Percentiles rank a stretch among this genome's conserved stretches.
Evolutionary conservation across 768 basidiomycete species (phyloP).

Genomic region (Botryobasidium botryosum): DNA sequence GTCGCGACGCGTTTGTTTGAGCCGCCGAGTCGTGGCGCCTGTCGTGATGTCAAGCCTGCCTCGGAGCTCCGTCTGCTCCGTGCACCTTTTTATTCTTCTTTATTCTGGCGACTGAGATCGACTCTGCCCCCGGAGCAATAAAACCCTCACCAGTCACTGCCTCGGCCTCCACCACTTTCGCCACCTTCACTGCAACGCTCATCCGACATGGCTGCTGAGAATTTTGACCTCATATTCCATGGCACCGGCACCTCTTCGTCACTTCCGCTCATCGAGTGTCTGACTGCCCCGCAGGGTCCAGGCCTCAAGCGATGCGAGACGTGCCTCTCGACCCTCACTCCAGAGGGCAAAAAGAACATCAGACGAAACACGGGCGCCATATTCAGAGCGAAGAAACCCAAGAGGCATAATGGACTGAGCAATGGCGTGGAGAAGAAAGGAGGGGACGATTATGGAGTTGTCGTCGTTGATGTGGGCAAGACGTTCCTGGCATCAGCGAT

Average conservation of each 20-base stretch:
- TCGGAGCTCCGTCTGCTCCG: too few relatives aligned
- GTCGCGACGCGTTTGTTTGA: too few relatives aligned
- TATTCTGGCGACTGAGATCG: too few relatives aligned
- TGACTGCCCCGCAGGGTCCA: slow-evolving; percentile 45
- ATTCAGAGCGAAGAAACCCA: slow-evolving; percentile 24
- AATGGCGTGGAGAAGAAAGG: slow-evolving; percentile 1
- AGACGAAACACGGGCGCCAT: slow-evolving; percentile 70
- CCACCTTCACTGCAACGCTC: too few relatives aligned
- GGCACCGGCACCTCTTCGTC: slow-evolving; percentile 71
- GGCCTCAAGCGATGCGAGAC: slow-evolving; percentile 46
- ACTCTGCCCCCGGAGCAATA: too few relatives aligned
- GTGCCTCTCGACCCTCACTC: slow-evolving; percentile 46
- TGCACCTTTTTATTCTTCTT: too few relatives aligned
- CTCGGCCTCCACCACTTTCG: too few relatives aligned
- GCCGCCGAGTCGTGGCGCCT: too few relatives aligned
- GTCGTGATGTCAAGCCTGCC: too few relatives aligned
- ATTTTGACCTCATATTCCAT: slow-evolving; percentile 60
- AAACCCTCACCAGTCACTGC: too few relatives aligned
- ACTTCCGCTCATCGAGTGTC: slow-evolving; percentile 44
- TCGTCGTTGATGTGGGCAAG: slow-evolving; percentile 76
- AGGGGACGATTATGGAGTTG: slow-evolving; percentile 1
- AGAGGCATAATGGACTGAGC: slow-evolving; percentile 10
- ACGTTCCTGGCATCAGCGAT: slow-evolving; percentile 46
- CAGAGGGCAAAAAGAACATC: slow-evolving; percentile 67
- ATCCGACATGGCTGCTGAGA: too few relatives aligned